Conservation (phyloP, 345 rosid genomes). For the Orychophragmus violaceus region DNA sequence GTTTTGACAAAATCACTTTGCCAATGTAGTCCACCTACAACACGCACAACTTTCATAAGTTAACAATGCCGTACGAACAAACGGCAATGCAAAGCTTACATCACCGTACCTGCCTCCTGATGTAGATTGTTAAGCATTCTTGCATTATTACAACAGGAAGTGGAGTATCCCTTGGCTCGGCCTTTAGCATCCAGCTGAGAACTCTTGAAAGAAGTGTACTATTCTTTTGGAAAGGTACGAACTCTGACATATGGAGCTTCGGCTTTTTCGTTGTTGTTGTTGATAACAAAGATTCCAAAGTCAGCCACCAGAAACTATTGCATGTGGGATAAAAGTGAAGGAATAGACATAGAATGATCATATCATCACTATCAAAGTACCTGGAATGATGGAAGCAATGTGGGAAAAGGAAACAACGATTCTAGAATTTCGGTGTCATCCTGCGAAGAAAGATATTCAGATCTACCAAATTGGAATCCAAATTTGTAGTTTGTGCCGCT, state of each 20-base stretch:
- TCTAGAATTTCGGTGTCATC: conserved; percentile 53
- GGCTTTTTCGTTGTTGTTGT: conserved; percentile 44
- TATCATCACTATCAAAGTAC: conserved; percentile 34
- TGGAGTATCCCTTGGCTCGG: conserved; percentile 54
- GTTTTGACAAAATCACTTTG: conserved; percentile 62
- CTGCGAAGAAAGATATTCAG: conserved; percentile 54
- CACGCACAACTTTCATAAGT: conserved; percentile 20
- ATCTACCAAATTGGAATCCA: conserved; percentile 65
- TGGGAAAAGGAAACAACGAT: conserved; percentile 81
- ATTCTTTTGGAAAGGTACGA: conserved; percentile 80
- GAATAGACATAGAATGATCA: conserved; percentile 6
- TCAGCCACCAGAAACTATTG: conserved; percentile 1
- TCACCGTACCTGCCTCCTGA: conserved; percentile 68
- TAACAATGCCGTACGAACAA: conserved; percentile 4
- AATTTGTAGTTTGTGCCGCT: conserved; percentile 63
- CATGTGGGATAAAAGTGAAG: conserved; percentile 5
- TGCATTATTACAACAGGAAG: conserved; percentile 79
- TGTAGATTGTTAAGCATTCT: conserved; percentile 68
- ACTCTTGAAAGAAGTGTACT: conserved; percentile 79
- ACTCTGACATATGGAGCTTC: conserved; percentile 50
- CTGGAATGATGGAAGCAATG: conserved; percentile 82
- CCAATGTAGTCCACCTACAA: conserved; percentile 76
- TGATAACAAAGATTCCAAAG: conserved; percentile 14
- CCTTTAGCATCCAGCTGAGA: conserved; percentile 61
- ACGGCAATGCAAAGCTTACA: conserved; percentile 10